Base-by-base conservation (phyloP, 2,329 filamentous ascomycete species). In the Talaromyces sp. region DNA sequence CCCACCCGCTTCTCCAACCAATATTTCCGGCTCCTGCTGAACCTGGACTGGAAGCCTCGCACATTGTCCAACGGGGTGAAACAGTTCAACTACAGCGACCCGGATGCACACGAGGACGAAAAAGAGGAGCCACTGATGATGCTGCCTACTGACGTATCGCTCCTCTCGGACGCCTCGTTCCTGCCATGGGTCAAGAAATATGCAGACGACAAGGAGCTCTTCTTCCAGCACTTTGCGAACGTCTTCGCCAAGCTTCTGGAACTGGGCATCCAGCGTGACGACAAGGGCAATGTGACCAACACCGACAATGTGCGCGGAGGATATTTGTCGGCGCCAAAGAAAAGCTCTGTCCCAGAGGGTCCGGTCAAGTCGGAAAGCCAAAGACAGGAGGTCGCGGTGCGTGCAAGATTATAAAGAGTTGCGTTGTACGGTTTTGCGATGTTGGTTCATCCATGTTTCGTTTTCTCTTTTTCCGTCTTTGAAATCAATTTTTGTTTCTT, bases 141-240 rank as follows among this genome's bases (percentile, higher is more conserved):
- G 85, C 68, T 88, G 68, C 85, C 85, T 0, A 86, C 85, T 2
- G 85, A 88, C 68, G 81, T 88, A 67, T 81, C 84, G 4, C 75
- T 88, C 43, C 72, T 81, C 3, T 75, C 78, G 1, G 85, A 88
- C 64, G 69, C 76, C 2, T 68, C 64, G 6, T 88, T 88, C 68
- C 69, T 75, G 19, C 73, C 74, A 7, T 87, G 81, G 80, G 85
- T 87, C 12, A 76, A 84, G 69, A 67, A 75, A 62, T 88, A 87
- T 67, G 84, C 84, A 3, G 74, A 79, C 55, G 83, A 88, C 66
- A 85, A 85, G 71, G 84, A 86, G 0, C 62, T 79, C 51, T 87
- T 88, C 75, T 88, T 86, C 66, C 77, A 78, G 52, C 80, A 87
- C 68, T 88, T 88, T 66, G 68, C 78, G 14, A 78, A 78, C 60